A percentile compares a stretch with the other conserved stretches of the same genome.
phyloP scores from a whole-genome alignment of 192 early-diverging fungal genomes.

The Gryganskiella cystojenkinii region DNA sequence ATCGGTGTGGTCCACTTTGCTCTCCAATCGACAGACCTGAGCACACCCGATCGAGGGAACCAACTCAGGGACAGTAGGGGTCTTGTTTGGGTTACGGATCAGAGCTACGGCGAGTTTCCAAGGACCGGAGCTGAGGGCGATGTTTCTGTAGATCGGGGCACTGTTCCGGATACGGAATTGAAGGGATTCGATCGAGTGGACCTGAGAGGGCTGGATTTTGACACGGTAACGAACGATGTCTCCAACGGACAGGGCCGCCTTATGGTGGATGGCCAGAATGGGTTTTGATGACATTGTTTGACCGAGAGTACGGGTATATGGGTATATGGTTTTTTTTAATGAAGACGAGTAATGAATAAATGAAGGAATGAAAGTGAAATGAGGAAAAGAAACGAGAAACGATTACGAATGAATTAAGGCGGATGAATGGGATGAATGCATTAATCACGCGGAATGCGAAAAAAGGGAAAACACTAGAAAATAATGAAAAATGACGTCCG shows the following conservation, averaged over 20 bases:
- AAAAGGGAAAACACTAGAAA: no score
- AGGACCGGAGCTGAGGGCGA: constrained; percentile 36
- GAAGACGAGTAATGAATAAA: constrained; percentile 15
- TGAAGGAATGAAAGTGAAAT: not conserved
- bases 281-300: constrained; percentile 26
- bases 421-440: no score
- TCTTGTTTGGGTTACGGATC: constrained; percentile 29
- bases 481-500: no score
- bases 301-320: not conserved
- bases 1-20: not conserved
- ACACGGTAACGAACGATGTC: constrained; percentile 47
- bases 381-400: no score
- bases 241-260: constrained; percentile 32
- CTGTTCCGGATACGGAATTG: constrained; percentile 37
- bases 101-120: constrained; percentile 42
- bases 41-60: constrained; percentile 43
- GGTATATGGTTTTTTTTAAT: no score
- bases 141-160: constrained; percentile 27
- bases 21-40: constrained; percentile 28
- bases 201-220: constrained; percentile 7
- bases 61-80: constrained; percentile 21
- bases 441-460: no score
- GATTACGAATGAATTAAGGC: no score
- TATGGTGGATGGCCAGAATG: constrained; percentile 24
- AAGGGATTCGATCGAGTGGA: constrained; percentile 5